Evolutionary conservation across 306 rosid genomes (phyloP), one percentile per base, ranked within the genome.

Genomic region (Phaseolus lunatus): DNA sequence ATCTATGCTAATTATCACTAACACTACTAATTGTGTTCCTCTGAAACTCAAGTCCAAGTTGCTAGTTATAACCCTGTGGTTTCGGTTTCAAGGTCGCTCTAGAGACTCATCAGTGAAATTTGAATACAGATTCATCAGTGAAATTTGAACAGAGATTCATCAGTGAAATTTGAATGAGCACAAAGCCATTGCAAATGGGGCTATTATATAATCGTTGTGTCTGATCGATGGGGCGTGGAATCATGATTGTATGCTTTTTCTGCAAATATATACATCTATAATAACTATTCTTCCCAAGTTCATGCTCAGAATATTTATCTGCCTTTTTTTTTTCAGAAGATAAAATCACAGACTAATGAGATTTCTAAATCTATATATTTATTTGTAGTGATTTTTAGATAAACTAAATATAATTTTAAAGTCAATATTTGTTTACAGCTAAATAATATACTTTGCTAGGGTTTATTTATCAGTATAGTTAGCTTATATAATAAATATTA

Each of bases 71-170:
- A 48, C 56, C 44, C 33, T 61, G 1, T 57, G 27, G 33, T 78
- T 62, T 59, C 29, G 47, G 11, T 77, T 78, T 31, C 41, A 78
- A 89, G 88, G 59, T 71, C 83, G 78, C 56, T 56, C 29, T 13
- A 35, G 73, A 65, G 70, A 47, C 77, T 33, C 39, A 47, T 22
- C 16, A 29, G 52, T 14, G 66, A 27, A 19, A 59, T 20, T 22
- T 22, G 7, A 68, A 27, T 9, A n/a, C n/a, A n/a, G 70, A 47
- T 80, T 33, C 39, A 47, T 22, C 16, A 29, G 52, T 14, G 66
- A 27, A 19, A 59, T 20, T 22, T 22, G 7, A 68, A 27, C n/a
- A n/a, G n/a, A n/a, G 70, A 47, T 80, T 33, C 39, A 47, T 22
- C 16, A 29, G 52, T 14, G 66, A 27, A 19, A 59, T 20, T 22